Evolutionary conservation across 2,329 filamentous ascomycete genomes (phyloP).

Genomic region (Akanthomyces uredinophilus): DNA sequence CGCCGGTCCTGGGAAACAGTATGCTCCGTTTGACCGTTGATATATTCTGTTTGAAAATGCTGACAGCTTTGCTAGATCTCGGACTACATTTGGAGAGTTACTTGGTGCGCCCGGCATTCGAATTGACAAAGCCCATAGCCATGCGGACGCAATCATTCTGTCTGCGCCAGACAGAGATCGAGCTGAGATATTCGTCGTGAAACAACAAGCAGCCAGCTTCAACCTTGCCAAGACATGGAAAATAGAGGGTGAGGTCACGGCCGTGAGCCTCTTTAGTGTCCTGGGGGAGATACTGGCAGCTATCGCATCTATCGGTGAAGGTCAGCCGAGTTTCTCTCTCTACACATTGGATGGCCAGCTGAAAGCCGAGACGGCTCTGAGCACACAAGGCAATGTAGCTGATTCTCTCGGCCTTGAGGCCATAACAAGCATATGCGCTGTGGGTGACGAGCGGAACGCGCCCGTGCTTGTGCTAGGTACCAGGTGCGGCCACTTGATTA

Average conservation of each 20-base stretch:
- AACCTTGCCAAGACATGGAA: background rate
- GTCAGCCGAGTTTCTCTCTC: background rate
- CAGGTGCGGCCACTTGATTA: constrained; percentile 47
- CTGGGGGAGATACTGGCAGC: background rate
- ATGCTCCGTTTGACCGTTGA: background rate
- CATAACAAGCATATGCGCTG: constrained; percentile 40
- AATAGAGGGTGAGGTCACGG: constrained; percentile 6
- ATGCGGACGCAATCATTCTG: constrained; percentile 35
- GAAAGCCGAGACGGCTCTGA: background rate
- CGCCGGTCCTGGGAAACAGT: background rate
- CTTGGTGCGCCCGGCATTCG: constrained; percentile 23
- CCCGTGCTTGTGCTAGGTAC: constrained; percentile 42
- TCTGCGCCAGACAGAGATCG: constrained; percentile 31
- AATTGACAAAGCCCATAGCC: constrained; percentile 40
- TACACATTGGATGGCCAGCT: constrained; percentile 1
- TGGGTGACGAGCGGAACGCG: constrained; percentile 24
- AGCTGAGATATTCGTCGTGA: background rate
- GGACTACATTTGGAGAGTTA: constrained; percentile 28
- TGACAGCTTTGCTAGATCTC: constrained; percentile 21
- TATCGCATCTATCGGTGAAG: constrained; percentile 3
- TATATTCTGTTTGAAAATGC: background rate
- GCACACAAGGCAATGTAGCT: background rate
- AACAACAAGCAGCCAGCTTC: background rate
- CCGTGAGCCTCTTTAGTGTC: background rate
- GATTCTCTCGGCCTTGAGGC: constrained; percentile 29